Conservation (phyloP, 2,329 filamentous ascomycete genomes). For the Claviceps humidiphila region DNA sequence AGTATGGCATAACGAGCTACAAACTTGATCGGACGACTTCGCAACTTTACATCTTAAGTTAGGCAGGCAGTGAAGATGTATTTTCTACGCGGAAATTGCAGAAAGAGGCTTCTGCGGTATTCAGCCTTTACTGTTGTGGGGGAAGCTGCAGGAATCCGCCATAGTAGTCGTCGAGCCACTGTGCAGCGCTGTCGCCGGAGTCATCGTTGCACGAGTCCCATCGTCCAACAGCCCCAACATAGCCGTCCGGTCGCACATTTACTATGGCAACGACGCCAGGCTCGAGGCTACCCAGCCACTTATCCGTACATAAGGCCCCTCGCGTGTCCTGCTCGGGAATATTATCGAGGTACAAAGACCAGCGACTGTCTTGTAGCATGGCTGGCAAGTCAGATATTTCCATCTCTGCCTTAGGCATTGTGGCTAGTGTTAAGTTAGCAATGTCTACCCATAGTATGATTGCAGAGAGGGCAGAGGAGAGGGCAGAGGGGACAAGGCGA, state of each 20-base stretch:
- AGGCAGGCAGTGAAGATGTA: not conserved
- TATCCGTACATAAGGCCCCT: conserved; percentile 45
- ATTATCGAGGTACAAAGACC: conserved; percentile 62
- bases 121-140: conserved; percentile 2
- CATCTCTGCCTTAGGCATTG: conserved; percentile 46
- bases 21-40: not conserved
- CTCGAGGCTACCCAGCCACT: conserved; percentile 51
- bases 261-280: conserved; percentile 47
- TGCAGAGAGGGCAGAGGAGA: not conserved
- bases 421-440: conserved; percentile 24
- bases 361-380: conserved; percentile 49
- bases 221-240: conserved; percentile 50
- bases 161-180: conserved; percentile 43
- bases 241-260: conserved; percentile 61
- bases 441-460: not conserved
- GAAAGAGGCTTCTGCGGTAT: not conserved
- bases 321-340: conserved; percentile 41
- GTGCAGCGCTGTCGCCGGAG: conserved; percentile 36
- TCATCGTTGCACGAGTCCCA: conserved; percentile 39
- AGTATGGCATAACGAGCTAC: not conserved
- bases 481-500: not conserved
- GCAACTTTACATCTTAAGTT: not conserved
- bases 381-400: conserved; percentile 53
- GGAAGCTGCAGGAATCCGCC: conserved; percentile 40
- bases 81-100: not conserved